Evolutionary conservation across 305 asterid genomes (phyloP).

Genomic region (Solanum hybrid): DNA sequence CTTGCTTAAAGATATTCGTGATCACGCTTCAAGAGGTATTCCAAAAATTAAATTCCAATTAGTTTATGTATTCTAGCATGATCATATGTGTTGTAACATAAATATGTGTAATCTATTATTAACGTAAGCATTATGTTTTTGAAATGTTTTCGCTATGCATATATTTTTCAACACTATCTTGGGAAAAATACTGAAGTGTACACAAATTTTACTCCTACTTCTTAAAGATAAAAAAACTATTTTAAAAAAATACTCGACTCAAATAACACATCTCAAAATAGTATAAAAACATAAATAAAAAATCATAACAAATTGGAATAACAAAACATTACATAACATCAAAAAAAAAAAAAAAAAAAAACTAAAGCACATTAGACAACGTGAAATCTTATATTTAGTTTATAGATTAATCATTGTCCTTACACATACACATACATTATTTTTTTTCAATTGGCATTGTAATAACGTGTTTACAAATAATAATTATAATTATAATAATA

Average conservation of each 20-base stretch:
- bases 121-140: neutral
- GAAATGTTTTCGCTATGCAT: neutral
- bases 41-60: neutral
- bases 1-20: neutral
- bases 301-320: neutral
- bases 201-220: neutral
- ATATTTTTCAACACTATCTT: neutral
- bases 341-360: neutral
- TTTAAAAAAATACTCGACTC: neutral
- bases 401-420: neutral
- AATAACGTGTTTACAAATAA: neutral
- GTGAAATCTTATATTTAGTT: neutral
- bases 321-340: neutral
- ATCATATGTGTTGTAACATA: neutral
- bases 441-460: neutral
- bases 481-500: no score
- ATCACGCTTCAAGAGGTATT: neutral
- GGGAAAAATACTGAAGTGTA: neutral
- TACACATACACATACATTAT: neutral
- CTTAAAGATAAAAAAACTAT: neutral
- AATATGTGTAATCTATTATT: neutral
- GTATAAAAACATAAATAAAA: neutral
- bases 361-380: neutral
- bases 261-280: neutral
- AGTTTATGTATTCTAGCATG: neutral